Percentiles rank a stretch among this genome's conserved stretches.
Evolutionary conservation across 2,329 filamentous ascomycete species (phyloP).

Genomic region (Ceratocystis variospora): DNA sequence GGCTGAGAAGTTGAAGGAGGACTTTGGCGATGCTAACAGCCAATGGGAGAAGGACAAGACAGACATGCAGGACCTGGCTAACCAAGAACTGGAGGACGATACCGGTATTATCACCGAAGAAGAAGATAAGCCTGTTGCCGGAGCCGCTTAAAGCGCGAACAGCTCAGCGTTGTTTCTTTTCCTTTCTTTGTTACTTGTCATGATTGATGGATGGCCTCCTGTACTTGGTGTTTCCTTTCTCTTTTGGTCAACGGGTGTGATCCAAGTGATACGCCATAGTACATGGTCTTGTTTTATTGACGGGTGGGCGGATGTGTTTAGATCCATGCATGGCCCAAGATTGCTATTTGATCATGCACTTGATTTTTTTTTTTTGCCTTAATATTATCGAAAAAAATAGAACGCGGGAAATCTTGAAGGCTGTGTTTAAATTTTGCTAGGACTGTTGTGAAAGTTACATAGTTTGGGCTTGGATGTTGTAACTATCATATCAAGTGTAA

Average conservation of each 20-base stretch:
- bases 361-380: not conserved
- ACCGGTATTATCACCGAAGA: not conserved
- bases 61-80: conserved; percentile 51
- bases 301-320: not conserved
- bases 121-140: not conserved
- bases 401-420: not conserved
- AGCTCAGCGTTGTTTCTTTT: conserved; percentile 1
- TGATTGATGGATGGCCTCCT: conserved; percentile 8
- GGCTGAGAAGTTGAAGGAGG: conserved; percentile 63
- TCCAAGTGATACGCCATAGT: conserved; percentile 2
- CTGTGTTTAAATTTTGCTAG: not conserved
- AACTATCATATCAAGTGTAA: not conserved
- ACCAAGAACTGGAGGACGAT: conserved; percentile 16
- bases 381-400: not conserved
- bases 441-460: not conserved
- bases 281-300: conserved; percentile 7
- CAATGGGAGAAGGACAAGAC: conserved; percentile 90
- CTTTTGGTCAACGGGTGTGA: conserved; percentile 1
- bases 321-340: not conserved
- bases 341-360: not conserved
- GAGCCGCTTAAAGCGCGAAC: not conserved
- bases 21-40: conserved; percentile 59
- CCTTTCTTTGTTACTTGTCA: conserved; percentile 12
- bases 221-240: conserved; percentile 10
- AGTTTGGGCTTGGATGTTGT: not conserved